phyloP scores from a whole-genome alignment of 73 alveolate genomes.

The Paraurostyla sp. region DNA sequence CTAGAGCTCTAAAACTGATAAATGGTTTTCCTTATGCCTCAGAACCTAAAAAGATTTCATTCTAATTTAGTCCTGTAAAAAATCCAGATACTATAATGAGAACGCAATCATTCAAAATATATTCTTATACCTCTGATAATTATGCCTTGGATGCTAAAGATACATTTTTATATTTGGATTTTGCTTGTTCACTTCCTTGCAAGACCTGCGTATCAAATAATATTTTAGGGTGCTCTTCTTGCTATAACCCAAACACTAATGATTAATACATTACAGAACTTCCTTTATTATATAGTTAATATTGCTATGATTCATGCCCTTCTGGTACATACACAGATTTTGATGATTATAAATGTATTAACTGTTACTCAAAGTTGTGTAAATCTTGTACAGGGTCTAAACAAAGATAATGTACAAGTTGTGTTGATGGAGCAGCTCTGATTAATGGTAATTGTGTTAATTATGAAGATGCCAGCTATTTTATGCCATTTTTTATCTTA shows the following conservation, averaged over 20 bases:
- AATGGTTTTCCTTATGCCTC: not conserved
- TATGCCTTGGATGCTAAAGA: not conserved
- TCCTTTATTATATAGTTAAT: not conserved
- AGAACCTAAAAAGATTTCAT: constrained; percentile 5
- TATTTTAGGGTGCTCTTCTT: constrained; percentile 7
- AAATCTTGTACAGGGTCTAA: not conserved
- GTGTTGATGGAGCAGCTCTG: constrained; percentile 1
- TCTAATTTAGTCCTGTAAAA: not conserved
- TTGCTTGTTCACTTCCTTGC: constrained; percentile 16
- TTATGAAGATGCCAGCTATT: not conserved
- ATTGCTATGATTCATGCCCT: constrained; percentile 23
- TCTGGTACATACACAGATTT: not conserved
- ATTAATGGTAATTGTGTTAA: constrained; percentile 30
- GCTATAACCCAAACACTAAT: not conserved
- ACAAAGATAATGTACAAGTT: not conserved
- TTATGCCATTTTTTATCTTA: constrained; percentile 10
- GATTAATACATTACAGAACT: not conserved
- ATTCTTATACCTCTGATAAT: not conserved
- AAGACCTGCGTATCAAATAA: not conserved
- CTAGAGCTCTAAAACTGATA: not conserved
- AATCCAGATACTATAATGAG: not conserved
- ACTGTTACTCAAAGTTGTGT: not conserved
- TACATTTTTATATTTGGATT: not conserved
- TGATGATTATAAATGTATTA: not conserved
- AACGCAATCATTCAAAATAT: not conserved